These are phyloP conservation scores for Aleurites moluccanus DNA, from an alignment of 441 rosid genomes.

Conservation along the genomic window DNA sequence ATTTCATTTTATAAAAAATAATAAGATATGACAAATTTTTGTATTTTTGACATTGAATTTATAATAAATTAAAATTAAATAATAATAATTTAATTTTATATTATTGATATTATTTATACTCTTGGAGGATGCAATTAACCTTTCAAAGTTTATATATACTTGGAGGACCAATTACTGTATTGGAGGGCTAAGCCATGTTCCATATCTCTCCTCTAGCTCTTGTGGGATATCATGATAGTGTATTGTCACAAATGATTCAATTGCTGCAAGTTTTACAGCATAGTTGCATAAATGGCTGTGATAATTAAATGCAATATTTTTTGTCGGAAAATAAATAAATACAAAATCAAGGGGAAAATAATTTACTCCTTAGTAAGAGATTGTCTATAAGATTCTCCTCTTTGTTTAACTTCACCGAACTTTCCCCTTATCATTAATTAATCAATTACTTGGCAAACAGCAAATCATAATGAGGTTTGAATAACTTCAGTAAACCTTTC, in stretches of 20 bases:
- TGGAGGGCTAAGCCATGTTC: conserved; percentile 46
- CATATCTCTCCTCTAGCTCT: conserved; percentile 47
- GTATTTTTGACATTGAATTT: no score
- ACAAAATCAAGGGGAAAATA: background rate
- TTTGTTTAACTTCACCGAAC: conserved; percentile 44
- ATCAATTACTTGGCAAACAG: background rate
- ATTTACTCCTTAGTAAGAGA: conserved; percentile 40
- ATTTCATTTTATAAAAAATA: no score
- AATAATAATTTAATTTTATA: no score
- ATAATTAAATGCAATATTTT: no score
- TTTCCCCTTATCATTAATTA: conserved; percentile 38
- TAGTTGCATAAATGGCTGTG: no score
- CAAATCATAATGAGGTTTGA: background rate
- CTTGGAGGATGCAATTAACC: background rate
- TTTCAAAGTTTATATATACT: background rate
- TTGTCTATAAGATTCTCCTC: conserved; percentile 43
- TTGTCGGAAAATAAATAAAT: no score
- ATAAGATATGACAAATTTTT: no score
- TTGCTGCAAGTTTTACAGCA: conserved; percentile 32
- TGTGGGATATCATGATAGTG: conserved; percentile 45
- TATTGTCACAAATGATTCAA: conserved; percentile 52
- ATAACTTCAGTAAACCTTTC: no score
- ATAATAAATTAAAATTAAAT: no score
- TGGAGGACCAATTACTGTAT: conserved; percentile 41
- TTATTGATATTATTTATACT: no score